A percentile compares a stretch with the other conserved stretches of the same genome.
These are phyloP conservation scores for Exophiala bonariae DNA, from an alignment of 2,329 filamentous ascomycete species.

Conservation along the genomic window DNA sequence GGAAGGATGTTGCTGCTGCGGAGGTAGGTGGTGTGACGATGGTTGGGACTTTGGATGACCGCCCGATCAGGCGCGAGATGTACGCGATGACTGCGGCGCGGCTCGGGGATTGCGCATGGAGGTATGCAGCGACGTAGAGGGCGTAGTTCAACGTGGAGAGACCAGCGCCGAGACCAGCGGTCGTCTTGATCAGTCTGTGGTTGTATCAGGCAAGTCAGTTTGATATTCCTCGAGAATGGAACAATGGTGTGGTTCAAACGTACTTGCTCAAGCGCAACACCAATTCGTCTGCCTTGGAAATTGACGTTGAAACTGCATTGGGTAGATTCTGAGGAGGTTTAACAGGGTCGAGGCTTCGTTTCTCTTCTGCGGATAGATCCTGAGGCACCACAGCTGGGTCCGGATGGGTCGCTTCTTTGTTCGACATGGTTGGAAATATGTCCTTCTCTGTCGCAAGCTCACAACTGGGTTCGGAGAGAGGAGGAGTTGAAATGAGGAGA, in stretches of 20 bases:
- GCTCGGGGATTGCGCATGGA: slow-evolving; percentile 50
- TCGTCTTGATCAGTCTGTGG: slow-evolving; percentile 63
- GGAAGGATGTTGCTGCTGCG: slow-evolving; percentile 45
- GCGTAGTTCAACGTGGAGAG: slow-evolving; percentile 70
- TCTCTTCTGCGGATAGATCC: slow-evolving; percentile 10
- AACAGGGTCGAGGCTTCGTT: slow-evolving; percentile 13
- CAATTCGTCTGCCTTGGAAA: slow-evolving; percentile 21
- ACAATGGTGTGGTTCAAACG: not conserved
- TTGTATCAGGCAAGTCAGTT: not conserved
- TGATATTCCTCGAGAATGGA: not conserved
- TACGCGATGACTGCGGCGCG: slow-evolving; percentile 30
- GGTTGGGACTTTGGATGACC: slow-evolving; percentile 21
- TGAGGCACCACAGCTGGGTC: slow-evolving; percentile 22
- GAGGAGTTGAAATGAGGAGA: too few relatives aligned
- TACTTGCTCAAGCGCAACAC: slow-evolving; percentile 24
- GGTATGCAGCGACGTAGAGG: slow-evolving; percentile 60
- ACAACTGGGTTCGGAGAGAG: too few relatives aligned
- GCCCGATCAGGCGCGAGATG: slow-evolving; percentile 22
- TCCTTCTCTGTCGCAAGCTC: not conserved
- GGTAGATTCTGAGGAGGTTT: slow-evolving; percentile 21
- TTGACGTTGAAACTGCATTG: slow-evolving; percentile 16
- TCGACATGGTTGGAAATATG: slow-evolving; percentile 16
- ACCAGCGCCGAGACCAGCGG: slow-evolving; percentile 67
- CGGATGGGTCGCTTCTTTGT: slow-evolving; percentile 17
- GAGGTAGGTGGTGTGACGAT: slow-evolving; percentile 47